Evolutionary conservation across 305 asterid species (phyloP), one percentile per base, ranked within the genome.

Genomic region (Solanum hybrid): DNA sequence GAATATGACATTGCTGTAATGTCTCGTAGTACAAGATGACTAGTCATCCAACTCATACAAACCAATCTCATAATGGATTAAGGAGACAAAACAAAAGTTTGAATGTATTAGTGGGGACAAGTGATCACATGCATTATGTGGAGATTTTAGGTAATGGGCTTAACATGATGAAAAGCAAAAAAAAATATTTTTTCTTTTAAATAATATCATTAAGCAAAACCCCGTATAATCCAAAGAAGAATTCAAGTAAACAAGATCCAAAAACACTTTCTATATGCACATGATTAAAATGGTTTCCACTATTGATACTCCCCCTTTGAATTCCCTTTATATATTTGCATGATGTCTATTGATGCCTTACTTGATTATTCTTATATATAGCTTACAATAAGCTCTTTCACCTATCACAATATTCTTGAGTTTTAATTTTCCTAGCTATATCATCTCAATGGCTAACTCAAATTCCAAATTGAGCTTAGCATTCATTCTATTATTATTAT

Each of bases 371-470:
- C 29, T 69, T 51, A 69, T 24, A 69, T 69, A 69, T 69, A 36
- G 36, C 42, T 32, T 35, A 11, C 88, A 85, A 31, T 56, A 56
- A 85, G 15, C 81, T 72, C 38, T 87, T 87, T 75, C 10, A 27
- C 7, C 29, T 71, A n/a, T 51, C 75, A 29, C 40, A 51, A 66
- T 14, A 40, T 38, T 72, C 71, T 87, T 40, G 31, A 27, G 31
- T 35, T 11, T 0, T 35, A 35, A 10, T 29, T 72, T 72, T 38
- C 11, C 26, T 7, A 60, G 5, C 71, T 60, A 3, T 24, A 86
- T 69, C 29, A 71, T 38, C 42, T 34, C 6, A 24, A 89, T 92
- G 94, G 78, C 91, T 35, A 75, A 85, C 82, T 89, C 91, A 81
- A 88, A 34, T 42, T 69, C 89, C 85, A 69, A 17, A 38, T 17